Evolutionary conservation across 176 grass and related monocot species (phyloP), one percentile per base, ranked within the genome.

Genomic region (Chrysopogon serrulatus): DNA sequence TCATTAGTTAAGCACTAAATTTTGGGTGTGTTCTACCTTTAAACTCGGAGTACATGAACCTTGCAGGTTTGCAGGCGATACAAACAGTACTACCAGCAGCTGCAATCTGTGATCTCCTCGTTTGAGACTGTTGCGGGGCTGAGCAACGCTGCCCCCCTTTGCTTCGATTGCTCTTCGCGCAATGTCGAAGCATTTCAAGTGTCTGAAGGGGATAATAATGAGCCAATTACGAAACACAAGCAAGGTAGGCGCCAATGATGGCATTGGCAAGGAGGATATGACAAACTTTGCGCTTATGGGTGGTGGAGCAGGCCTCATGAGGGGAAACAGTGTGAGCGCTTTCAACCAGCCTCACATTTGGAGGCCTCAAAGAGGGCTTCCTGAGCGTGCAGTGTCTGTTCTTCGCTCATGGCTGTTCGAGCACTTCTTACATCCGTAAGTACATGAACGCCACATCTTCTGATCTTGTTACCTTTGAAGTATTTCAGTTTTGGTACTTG

Each of bases 351-450:
- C 93, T 8, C 90, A 99, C 81, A 84, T 99, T 32, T 99, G 97
- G 97, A 84, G 93, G n/a, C 93, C 97, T 8, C 97, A 99, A 57
- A 87, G 97, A 67, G 97, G 97, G 1, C 97, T 99, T 34, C 97
- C 97, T 0, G 97, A 99, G 70, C 97, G 93, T n/a, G 97, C 97
- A 0, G 97, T 99, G 48, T 91, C 93, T 2, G 90, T 99, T 76
- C 97, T 99, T 87, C 91, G 97, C 15, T 84, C 97, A 39, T 99
- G 97, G 97, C 82, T 99, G 5, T 99, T 99, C 17, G 91, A 99
- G 49, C 97, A 99, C 71, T 99, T 96, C 79, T 91, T 99, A 82
- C 97, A 99, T 57, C 97, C 97, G 97, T 99, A 71, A 99, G 97
- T 92, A 54, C 19, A 61, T 24, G 90, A 88, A 47, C 28, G 30